phyloP scores from a whole-genome alignment of 257 asterid species.

The Paulownia fortunei region DNA sequence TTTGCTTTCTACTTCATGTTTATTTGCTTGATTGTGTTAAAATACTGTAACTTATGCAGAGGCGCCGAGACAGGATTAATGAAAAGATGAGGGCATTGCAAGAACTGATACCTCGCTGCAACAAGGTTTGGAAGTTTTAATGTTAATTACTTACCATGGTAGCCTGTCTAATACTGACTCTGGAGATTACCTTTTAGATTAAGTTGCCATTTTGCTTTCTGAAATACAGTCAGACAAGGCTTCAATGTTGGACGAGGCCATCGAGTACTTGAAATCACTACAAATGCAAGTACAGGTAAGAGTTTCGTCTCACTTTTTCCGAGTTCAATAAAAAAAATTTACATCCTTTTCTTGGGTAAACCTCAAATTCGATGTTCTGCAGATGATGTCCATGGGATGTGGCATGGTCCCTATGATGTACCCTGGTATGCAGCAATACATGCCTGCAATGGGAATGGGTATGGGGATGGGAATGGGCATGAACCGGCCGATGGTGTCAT shows the following conservation, averaged over 20 bases:
- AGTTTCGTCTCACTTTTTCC: not conserved
- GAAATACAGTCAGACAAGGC: constrained; percentile 55
- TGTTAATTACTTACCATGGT: not conserved
- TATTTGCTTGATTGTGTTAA: not conserved
- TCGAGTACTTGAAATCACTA: constrained; percentile 59
- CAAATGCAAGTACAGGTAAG: constrained; percentile 57
- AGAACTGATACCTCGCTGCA: constrained; percentile 57
- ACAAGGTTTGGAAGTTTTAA: constrained; percentile 43
- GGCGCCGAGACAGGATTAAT: constrained; percentile 57
- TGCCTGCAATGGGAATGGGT: constrained; percentile 41
- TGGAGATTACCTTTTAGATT: not conserved
- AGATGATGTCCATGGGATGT: constrained; percentile 59
- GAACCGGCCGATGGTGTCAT: constrained; percentile 56
- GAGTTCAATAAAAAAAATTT: not conserved
- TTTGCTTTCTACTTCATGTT: not conserved
- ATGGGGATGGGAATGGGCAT: constrained; percentile 57
- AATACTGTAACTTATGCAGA: constrained; percentile 41
- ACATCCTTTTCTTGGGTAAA: not conserved
- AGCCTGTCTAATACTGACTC: constrained; percentile 2
- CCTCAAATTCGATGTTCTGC: not conserved
- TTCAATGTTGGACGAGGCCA: constrained; percentile 61
- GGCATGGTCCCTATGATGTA: constrained; percentile 53
- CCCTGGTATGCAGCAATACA: constrained; percentile 47
- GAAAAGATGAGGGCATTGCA: constrained; percentile 61
- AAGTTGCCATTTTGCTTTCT: not conserved